Evolutionary conservation across 805 yeast species (phyloP), one percentile per base, ranked within the genome.

Genomic region (Lipomyces chichibuensis): DNA sequence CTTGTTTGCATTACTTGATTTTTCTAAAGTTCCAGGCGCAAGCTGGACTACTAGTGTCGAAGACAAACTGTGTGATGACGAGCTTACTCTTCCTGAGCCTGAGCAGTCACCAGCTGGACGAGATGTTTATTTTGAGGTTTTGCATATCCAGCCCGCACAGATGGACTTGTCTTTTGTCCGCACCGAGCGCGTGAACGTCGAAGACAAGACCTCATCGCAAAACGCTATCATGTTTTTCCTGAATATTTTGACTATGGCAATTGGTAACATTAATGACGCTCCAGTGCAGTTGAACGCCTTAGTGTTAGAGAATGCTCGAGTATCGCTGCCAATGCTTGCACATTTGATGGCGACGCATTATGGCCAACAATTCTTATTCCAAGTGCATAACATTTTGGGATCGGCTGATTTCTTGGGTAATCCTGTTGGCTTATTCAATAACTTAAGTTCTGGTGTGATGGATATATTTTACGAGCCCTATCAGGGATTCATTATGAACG

Each of bases 381-480:
- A 95, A 78, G 81, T 95, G 43, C 96, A 95, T 79, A 92, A 92
- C 77, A 88, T 95, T 56, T 80, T 96, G 43, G 99, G 99, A 0
- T 92, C 97, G 23, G 99, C 98, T 0, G 99, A 96, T 78, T 86
- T 95, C 72, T 80, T 95, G 60, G 99, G 99, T 27, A 95, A 96
- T 72, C 99, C 99, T 0, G 98, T 96, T 35, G 99, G 99, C 0
- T 80, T 95, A 69, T 95, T 95, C 81, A 95, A 91, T 76, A 93
- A 92, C 72, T 82, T 95, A 65, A 88, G 97, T 65, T 92, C 98
- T 0, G 99, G 99, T 62, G 95, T 95, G 11, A 85, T 92, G 85
- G 99, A 95, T 77, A 89, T 95, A 23, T 95, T 95, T 77, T 95
- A 95, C 76, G 98, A 94, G 75, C 99, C 99, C 2, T 95, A 94